Base-by-base conservation (phyloP, 2,329 filamentous ascomycete genomes). In the Phialocephala sp. region DNA sequence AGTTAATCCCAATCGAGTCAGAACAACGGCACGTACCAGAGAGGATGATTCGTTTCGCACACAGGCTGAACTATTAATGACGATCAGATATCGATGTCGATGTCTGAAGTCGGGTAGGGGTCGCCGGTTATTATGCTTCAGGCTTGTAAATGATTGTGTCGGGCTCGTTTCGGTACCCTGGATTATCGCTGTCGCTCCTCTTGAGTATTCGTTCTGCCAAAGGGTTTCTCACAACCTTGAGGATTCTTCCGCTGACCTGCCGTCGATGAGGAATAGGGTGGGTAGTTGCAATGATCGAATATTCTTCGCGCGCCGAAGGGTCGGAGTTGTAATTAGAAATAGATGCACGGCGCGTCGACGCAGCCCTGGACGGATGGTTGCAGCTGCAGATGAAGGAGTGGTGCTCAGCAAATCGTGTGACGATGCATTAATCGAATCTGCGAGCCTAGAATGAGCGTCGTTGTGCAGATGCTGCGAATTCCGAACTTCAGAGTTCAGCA, bases 141-240 rank as follows among this genome's bases (percentile, higher is more conserved):
- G 68, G 63, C 41, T 62, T 67, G 55, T 56, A 60, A 63, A 58
- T 66, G 66, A 68, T 50, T 69, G 71, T 71, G 47, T 69, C 62
- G 67, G 65, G 68, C 59, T 67, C 41, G 66, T 66, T 68, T 68
- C 66, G 60, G 58, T 61, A 64, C 59, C 63, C 66, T 65, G 58
- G 63, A 52, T 36, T 50, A 50, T 54, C 58, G 52, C 18, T 57
- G 58, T 61, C 22, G 58, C 61, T 58, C 59, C 59, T 35, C 11
- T 52, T 36, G 15, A 45, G n/a, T 18, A 35, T 43, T 62, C 43
- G 59, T 57, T 56, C 24, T 32, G 35, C 50, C 45, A 18, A 39
- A 54, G 56, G 36, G 41, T 35, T 59, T 59, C 59, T 59, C 41
- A 20, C 22, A 41, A 43, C 41, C 24, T 43, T 37, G 18, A 22